Conservation (phyloP, 768 basidiomycete genomes). For the Collybiopsis confluens region DNA sequence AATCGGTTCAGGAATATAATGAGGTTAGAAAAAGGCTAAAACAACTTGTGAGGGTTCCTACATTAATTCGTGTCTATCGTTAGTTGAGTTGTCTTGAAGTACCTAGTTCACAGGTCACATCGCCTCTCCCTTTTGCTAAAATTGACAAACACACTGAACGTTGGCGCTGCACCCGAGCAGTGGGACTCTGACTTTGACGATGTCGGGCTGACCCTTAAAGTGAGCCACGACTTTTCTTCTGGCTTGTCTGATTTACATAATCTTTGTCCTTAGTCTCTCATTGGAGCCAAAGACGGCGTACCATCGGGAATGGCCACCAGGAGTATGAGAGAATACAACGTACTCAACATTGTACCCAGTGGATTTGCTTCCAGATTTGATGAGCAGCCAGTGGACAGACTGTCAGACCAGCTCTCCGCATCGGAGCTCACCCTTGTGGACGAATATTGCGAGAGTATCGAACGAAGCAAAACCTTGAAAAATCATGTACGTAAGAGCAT, state of each 20-base stretch:
- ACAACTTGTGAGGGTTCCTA: conserved; percentile 10
- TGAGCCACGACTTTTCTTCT: no score
- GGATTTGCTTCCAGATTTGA: no score
- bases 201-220: no score
- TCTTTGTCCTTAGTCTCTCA: no score
- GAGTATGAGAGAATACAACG: no score
- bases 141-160: not conserved
- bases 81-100: not conserved
- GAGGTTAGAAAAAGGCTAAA: conserved; percentile 11
- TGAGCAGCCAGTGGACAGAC: no score
- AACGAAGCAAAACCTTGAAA: conserved; percentile 6
- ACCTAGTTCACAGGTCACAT: conserved; percentile 9
- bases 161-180: conserved; percentile 8
- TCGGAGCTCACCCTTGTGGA: conserved; percentile 12
- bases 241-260: no score
- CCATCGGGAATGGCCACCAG: no score
- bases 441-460: conserved; percentile 13
- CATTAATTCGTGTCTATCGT: no score
- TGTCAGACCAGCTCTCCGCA: not conserved
- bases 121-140: conserved; percentile 10
- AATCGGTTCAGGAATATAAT: conserved; percentile 10
- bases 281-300: no score
- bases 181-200: conserved; percentile 14
- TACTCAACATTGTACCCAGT: no score
- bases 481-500: conserved; percentile 8